Base-by-base conservation (phyloP, 2,329 filamentous ascomycete genomes). In the Exophiala oligosperma region DNA sequence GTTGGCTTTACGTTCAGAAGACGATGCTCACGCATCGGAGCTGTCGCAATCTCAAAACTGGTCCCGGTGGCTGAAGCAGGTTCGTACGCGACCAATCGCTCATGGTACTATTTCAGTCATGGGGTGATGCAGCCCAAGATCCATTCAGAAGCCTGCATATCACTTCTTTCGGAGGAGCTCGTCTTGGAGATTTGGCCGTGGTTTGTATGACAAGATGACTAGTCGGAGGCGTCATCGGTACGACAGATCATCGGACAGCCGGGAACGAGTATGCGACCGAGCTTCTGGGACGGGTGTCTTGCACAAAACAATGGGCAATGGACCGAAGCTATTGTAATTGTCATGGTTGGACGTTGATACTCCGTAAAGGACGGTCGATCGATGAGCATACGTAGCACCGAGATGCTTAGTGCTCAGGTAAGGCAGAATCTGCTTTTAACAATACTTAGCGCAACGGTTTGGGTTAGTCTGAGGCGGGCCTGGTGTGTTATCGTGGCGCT, bases 401-500 rank as follows among this genome's bases (percentile, higher is more conserved):
- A 50, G 28, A 37, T 26, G 38, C 40, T 57, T 55, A 59, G 57
- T 56, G 54, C 55, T 63, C 61, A 63, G 61, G 61, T 60, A 63
- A 63, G 61, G 61, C 61, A 63, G 61, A 63, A 55, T 63, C 54
- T 40, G 49, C 47, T 61, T 32, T 35, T 47, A 47, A 29, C 17
- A 44, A 29, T 12, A 24, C 32, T 48, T 48, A 41, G n/a, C 38
- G 38, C 21, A 11, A 29, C n/a, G 26, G 49, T 21, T 60, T 43
- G 58, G 46, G 17, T 9, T 48, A 49, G 29, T n/a, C 26, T 29
- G 23, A 47, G 21, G 24, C 24, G 21, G 32, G 54, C 46, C 57
- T 52, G 50, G 49, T 48, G 49, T 48, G 28, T 32, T 35, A 24
- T 43, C 38, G 12, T 48, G 24, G 46, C 14, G 46, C 26, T 29